Base-by-base conservation (phyloP, 768 basidiomycete species). In the Russula lepida region DNA sequence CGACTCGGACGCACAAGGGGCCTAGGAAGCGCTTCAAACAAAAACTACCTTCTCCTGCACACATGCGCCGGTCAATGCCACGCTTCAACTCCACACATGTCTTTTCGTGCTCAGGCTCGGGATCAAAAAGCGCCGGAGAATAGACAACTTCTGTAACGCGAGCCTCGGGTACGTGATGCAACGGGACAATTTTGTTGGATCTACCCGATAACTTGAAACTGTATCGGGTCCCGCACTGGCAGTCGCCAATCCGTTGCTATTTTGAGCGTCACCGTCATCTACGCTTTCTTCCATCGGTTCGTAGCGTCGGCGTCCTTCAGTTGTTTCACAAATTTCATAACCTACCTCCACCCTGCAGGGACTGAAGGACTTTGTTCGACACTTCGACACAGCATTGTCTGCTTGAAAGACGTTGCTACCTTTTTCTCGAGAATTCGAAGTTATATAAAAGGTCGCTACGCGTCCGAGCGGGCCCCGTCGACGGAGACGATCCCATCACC, bases 271-370 rank as follows among this genome's bases (percentile, higher is more conserved):
- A 17, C 39, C 41, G 1, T n/a, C 19, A 41, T n/a, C 15, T 17
- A 17, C 37, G 37, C 6, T 39, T 33, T 35, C 35, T 35, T 35
- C 35, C 39, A 19, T n/a, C 39, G 39, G 39, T 41, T 41, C 39
- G 39, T 41, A 41, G 19, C 8, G 39, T 41, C 15, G 41, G 41
- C 4, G 35, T 54, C 52, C 35, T 25, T n/a, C n/a, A n/a, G n/a
- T n/a, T 39, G 52, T 54, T 54, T 54, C 52, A 54, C 37, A 27
- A 41, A 39, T 54, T 54, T 54, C 52, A 39, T 27, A 54, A 27
- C 9, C 4, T 27, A 17, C 17, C 37, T 39, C 17, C 35, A 27
- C 25, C 15, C 51, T 53, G 23, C 33, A 37, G 23, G 35, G 23
- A 27, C 17, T 25, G 35, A 37, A 6, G 35, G 35, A 17, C 35